phyloP scores from a whole-genome alignment of 805 yeast genomes.

The Hemisphaericaspora nanyangensis region DNA sequence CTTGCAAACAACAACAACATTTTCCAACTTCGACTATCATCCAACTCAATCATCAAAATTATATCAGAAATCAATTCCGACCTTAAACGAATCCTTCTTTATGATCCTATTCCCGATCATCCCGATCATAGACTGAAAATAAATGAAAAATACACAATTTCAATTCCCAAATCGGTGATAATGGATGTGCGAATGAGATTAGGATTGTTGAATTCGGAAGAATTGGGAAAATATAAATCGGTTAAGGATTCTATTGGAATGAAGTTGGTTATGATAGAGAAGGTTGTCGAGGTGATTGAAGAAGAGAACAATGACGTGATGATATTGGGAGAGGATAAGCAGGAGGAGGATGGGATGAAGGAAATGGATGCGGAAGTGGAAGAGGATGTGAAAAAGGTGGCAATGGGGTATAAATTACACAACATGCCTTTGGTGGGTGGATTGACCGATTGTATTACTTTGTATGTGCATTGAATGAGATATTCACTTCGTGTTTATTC shows the following conservation, averaged over 20 bases:
- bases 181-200: slow-evolving; percentile 4
- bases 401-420: neutral
- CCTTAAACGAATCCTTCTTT: neutral
- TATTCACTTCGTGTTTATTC: neutral
- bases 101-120: slow-evolving; percentile 1
- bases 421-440: slow-evolving; percentile 5
- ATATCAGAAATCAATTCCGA: slow-evolving; percentile 2
- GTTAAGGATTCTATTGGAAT: slow-evolving; percentile 1
- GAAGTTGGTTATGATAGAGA: neutral
- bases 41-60: slow-evolving; percentile 7
- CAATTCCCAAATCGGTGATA: slow-evolving; percentile 2
- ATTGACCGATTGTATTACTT: slow-evolving; percentile 8
- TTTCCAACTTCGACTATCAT: slow-evolving; percentile 9
- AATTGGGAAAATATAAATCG: neutral
- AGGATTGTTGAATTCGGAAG: slow-evolving; percentile 3
- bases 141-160: neutral
- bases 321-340: slow-evolving; percentile 1
- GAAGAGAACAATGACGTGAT: neutral
- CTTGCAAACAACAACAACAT: slow-evolving; percentile 4
- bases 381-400: neutral
- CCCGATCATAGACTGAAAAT: neutral
- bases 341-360: neutral
- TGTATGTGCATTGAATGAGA: slow-evolving; percentile 4
- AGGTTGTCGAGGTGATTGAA: neutral
- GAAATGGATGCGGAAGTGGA: slow-evolving; percentile 1